Base-by-base conservation (phyloP, 176 grass and related monocot genomes). In the Musa troglodytarum region DNA sequence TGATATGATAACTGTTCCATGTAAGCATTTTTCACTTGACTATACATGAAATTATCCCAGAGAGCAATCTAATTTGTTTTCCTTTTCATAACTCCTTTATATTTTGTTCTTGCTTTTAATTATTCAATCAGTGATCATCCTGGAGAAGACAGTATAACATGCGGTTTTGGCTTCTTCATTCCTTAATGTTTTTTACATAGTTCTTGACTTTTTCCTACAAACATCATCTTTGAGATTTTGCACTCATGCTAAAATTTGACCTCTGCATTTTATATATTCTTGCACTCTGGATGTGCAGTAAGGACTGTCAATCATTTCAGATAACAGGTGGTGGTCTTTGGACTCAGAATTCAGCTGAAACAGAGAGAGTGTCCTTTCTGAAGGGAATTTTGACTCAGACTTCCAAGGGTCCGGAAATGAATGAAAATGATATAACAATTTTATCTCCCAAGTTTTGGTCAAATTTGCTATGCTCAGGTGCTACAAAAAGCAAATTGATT, bases 401-500 rank as follows among this genome's bases (percentile, higher is more conserved):
- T 21, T 76, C 74, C 17, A 50, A 50, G 63, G 49, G 49, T 63
- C 16, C 34, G 8, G 74, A 61, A 63, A 21, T 63, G 74, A 22
- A 20, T 63, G 74, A 29, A 57, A 54, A 61, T 75, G 22, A 43
- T 21, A 61, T 75, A 8, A 49, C 73, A 59, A 49, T 49, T 49
- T 54, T 75, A 4, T 15, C 53, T 34, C 0, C 24, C 11, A 75
- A 75, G 23, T 61, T 61, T 61, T 75, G 54, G 73, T 59, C 53
- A 61, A 61, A 75, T 59, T 55, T 50, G 52, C 11, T 74, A 21
- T 50, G 71, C 28, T 74, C 71, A 29, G 21, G 71, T 25, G 23
- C 71, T 56, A 56, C 12, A 55, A 74, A 52, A 49, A 74, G 71
- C 53, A 28, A 55, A 74, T 34, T 74, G 25, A 56, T 74, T 22